These are phyloP conservation scores for Rhizomucor pusillus DNA, from an alignment of 371 early-diverging fungal genomes.

Conservation along the genomic window DNA sequence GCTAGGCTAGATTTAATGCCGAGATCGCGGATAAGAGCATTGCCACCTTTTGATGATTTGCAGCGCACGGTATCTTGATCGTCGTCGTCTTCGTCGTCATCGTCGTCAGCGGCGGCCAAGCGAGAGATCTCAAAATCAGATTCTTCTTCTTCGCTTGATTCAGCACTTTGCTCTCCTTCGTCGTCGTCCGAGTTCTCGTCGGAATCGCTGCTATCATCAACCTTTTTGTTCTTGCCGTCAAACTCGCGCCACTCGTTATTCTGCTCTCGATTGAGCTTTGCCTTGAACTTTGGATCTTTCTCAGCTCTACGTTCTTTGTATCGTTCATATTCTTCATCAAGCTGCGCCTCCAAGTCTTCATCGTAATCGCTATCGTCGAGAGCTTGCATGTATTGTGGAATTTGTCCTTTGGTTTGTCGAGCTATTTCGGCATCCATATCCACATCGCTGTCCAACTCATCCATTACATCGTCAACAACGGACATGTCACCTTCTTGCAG, in stretches of 20 bases:
- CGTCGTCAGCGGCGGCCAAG: conserved; percentile 3
- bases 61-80: conserved; percentile 4
- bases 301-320: conserved; percentile 73
- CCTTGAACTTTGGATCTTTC: conserved; percentile 73
- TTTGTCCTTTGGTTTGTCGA: conserved; percentile 29
- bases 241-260: conserved; percentile 74
- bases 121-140: conserved; percentile 17
- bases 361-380: conserved; percentile 44
- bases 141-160: conserved; percentile 16
- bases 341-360: conserved; percentile 63
- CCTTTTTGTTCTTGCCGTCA: conserved; percentile 50
- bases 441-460: conserved; percentile 24
- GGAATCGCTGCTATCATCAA: conserved; percentile 30
- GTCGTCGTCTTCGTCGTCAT: conserved; percentile 5
- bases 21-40: conserved; percentile 57
- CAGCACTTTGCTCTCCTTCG: conserved; percentile 8
- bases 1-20: conserved; percentile 60
- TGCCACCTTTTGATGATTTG: conserved; percentile 13
- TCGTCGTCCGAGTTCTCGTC: conserved; percentile 41
- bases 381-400: conserved; percentile 37
- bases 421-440: conserved; percentile 31
- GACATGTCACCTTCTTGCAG: conserved; percentile 59
- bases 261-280: conserved; percentile 61
- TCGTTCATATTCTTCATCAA: conserved; percentile 73
- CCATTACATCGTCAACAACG: conserved; percentile 47